Base-by-base conservation (phyloP, 257 asterid genomes). In the Asclepias syriaca region DNA sequence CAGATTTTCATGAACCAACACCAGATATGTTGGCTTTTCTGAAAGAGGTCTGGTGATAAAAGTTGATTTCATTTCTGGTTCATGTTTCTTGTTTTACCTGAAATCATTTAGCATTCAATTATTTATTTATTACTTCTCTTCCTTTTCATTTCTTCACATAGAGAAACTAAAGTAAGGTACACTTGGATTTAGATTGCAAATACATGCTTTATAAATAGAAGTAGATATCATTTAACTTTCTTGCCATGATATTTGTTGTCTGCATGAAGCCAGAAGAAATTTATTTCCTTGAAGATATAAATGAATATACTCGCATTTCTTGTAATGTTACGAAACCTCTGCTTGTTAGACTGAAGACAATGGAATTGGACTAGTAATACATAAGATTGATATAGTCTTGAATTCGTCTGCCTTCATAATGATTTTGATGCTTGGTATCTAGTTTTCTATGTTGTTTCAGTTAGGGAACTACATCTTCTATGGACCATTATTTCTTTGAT, bases 1-100 rank as follows among this genome's bases (percentile, higher is more conserved):
- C 99, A 37, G 97, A 94, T 72, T 94, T 94, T 79, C 99, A 94
- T 15, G 99, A 94, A 80, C 99, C 99, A 70, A 94, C 99, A 74
- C 99, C 99, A 40, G 73, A 91, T 82, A 87, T 94, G 96, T 85
- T 91, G 45, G 90, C 83, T 59, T 89, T 81, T 89, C 95, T 94
- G 65, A 91, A 94, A 83, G 97, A 94, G 99, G 99, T 94, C 70
- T 65, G 85, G 69, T 67, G 51, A 43, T 43, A 7, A 43, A 43
- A 8, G 11, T 43, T 7, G 1, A 43, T 43, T 40, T 43, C 48
- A 43, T 43, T 43, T 43, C n/a, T 48, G 49, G 73, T 66, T 69
- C 65, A 69, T 32, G 51, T 66, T 46, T 48, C 10, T 2, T 19
- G 50, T 65, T 37, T 64, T 37, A 6, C 8, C 50, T 18, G 16